Evolutionary conservation across 1,284 basidiomycete genomes (phyloP).

Genomic region (Athelia psychrophila): DNA sequence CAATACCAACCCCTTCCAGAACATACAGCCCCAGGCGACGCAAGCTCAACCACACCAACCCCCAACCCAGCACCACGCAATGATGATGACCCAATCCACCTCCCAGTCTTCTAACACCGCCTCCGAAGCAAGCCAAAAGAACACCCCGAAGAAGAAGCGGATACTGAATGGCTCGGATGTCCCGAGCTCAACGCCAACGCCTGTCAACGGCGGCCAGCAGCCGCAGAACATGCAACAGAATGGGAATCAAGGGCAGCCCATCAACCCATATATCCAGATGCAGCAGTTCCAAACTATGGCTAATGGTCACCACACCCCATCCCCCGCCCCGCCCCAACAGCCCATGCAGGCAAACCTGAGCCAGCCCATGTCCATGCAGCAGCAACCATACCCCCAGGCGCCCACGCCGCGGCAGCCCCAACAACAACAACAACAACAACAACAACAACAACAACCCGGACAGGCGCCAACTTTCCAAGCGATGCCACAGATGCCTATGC

Average conservation of each 20-base stretch:
- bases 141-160: neutral
- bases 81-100: neutral
- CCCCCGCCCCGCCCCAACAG: neutral
- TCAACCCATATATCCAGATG: neutral
- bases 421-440: conserved; percentile 10
- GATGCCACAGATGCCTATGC: conserved; percentile 11
- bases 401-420: neutral
- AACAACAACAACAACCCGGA: conserved; percentile 16
- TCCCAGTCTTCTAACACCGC: neutral
- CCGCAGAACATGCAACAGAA: too few relatives aligned
- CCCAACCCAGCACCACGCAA: too few relatives aligned
- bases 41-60: neutral
- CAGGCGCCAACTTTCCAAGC: conserved; percentile 20
- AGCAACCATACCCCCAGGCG: neutral
- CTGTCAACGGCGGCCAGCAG: neutral
- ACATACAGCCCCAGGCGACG: neutral
- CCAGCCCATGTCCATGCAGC: conserved; percentile 3
- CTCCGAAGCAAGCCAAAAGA: neutral
- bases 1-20: neutral
- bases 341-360: neutral
- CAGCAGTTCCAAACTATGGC: conserved; percentile 1
- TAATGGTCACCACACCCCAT: neutral
- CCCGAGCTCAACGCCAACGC: neutral
- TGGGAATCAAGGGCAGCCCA: neutral
- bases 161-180: neutral